Conservation (phyloP, 2,329 filamentous ascomycete species). For the Cladobotryum protrusum region DNA sequence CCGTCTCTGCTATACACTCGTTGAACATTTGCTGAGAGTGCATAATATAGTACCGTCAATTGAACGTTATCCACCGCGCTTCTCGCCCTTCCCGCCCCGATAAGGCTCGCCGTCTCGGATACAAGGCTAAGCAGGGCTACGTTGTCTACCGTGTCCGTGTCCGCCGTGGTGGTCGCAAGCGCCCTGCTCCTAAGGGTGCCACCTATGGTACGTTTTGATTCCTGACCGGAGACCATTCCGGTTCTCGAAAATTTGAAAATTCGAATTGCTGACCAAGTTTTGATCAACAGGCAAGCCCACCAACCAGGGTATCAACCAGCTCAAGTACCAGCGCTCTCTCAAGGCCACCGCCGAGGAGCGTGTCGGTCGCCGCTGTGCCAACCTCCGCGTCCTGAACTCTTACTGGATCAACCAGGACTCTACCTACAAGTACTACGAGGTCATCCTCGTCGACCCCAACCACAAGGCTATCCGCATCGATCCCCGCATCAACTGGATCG, state of each 20-base stretch:
- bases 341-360: slow-evolving; percentile 98
- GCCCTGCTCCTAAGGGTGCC: slow-evolving; percentile 92
- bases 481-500: slow-evolving; percentile 99
- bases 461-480: slow-evolving; percentile 99
- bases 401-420: slow-evolving; percentile 99
- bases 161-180: slow-evolving; percentile 97
- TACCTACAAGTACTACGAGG: slow-evolving; percentile 99
- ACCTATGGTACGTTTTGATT: slow-evolving; percentile 73
- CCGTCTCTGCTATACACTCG: slow-evolving; percentile 81
- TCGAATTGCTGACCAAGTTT: background rate
- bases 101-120: slow-evolving; percentile 99
- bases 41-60: slow-evolving; percentile 99
- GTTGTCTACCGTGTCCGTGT: slow-evolving; percentile 99
- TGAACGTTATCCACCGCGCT: slow-evolving; percentile 99
- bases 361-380: slow-evolving; percentile 98
- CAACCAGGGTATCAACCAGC: slow-evolving; percentile 99
- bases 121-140: slow-evolving; percentile 99
- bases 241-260: background rate
- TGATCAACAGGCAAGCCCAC: slow-evolving; percentile 83
- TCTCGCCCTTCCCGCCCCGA: slow-evolving; percentile 97
- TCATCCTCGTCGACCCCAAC: slow-evolving; percentile 99
- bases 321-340: slow-evolving; percentile 99
- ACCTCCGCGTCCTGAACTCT: slow-evolving; percentile 98
- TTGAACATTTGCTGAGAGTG: slow-evolving; percentile 99
- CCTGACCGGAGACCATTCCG: no score